Evolutionary conservation across 257 asterid genomes (phyloP), one percentile per base, ranked within the genome.

Genomic region (Hygrophila difformis): DNA sequence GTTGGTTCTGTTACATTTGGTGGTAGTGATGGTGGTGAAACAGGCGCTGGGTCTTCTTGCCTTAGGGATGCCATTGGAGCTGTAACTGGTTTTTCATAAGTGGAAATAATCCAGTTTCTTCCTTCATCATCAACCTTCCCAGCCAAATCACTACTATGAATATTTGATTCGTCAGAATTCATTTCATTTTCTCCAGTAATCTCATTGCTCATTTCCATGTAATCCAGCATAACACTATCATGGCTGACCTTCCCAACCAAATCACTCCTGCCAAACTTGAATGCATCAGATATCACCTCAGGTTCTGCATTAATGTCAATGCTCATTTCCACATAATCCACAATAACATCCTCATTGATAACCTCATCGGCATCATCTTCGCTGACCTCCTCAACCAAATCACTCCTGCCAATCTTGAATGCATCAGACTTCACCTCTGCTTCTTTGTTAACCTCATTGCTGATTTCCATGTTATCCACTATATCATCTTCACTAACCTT

Each of bases 401-500:
- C 44, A 13, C 43, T 56, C 44, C 15, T 41, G 17, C 28, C 44
- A 22, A 61, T 44, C 53, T 55, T 64, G 28, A 49, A 9, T 26
- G 18, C 12, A 15, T 61, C 78, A 29, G 38, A 41, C 53, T 55
- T 46, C 72, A 58, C 56, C 46, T 59, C 68, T 51, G 28, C 19
- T 24, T 46, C 61, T 51, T 20, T 44, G 19, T 12, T 35, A 57
- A 33, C 47, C 11, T 65, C 78, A 20, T 61, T 59, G 33, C 39
- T 48, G 13, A 66, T 69, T 35, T 63, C 59, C 41, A 53, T 33
- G 17, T 60, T 61, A 15, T 52, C 73, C 61, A 49, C 47, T 68
- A 63, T 56, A 55, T 69, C 60, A 12, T 59, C 77, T 58, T 52
- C 53, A 42, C 35, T 26, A 17, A 11, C 62, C 50, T 64, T 68